Evolutionary conservation across 1,284 basidiomycete species (phyloP).

Genomic region (Heterobasidion irregulare): DNA sequence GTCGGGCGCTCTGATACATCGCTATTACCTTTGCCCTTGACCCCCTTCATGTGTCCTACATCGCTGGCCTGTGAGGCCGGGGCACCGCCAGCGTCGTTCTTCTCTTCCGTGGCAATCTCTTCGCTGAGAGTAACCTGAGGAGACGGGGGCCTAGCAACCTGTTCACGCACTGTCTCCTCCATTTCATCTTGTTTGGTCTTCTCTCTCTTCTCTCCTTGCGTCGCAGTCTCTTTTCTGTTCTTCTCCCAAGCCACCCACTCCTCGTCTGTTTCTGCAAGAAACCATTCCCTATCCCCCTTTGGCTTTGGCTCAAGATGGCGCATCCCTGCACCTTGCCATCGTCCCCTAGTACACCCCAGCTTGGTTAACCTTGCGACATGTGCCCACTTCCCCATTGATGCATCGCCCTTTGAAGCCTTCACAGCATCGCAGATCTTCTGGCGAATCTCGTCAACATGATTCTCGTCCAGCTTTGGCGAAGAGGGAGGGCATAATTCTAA

Average conservation of each 20-base stretch:
- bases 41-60: background rate
- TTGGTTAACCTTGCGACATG: constrained; percentile 18
- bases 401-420: constrained; percentile 6
- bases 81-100: background rate
- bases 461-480: background rate
- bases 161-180: constrained; percentile 8
- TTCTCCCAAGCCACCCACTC: constrained; percentile 25
- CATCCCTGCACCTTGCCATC: constrained; percentile 9
- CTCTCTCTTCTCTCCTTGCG: background rate
- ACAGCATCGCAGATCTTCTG: constrained; percentile 15
- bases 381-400: constrained; percentile 16
- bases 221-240: constrained; percentile 12
- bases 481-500: constrained; percentile 9
- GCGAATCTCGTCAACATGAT: background rate
- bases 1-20: constrained; percentile 9
- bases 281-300: constrained; percentile 16
- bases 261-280: constrained; percentile 23
- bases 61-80: background rate
- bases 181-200: constrained; percentile 2
- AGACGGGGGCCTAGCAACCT: background rate
- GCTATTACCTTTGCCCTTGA: background rate
- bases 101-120: background rate
- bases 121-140: background rate
- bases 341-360: constrained; percentile 23
- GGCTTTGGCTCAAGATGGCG: constrained; percentile 3